Base-by-base conservation (phyloP, 805 yeast species). In the Saturnispora sanitii region DNA sequence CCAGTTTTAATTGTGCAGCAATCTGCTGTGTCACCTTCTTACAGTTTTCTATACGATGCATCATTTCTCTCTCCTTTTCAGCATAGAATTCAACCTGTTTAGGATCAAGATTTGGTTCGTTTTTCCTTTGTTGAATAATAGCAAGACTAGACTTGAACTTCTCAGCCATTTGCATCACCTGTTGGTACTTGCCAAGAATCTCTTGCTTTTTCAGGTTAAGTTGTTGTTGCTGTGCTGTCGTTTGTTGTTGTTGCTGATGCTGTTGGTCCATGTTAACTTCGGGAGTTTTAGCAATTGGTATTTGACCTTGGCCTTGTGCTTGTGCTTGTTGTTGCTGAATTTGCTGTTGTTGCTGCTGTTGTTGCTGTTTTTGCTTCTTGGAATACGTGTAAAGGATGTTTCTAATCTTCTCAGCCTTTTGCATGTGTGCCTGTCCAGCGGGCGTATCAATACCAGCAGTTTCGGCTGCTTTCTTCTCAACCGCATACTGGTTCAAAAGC, bases 371-470 rank as follows among this genome's bases (percentile, higher is more conserved):
- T 31, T 52, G 58, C 40, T 53, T 55, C 41, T 48, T 49, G 32
- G 58, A 49, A 40, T 56, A 61, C 41, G 71, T 73, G 38, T 77
- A 62, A 52, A 81, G 64, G 26, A 80, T 65, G 34, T 72, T 73
- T 54, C 75, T 79, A 47, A 81, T 75, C 41, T 70, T 71, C 33
- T 79, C 77, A 3, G 85, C 86, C 46, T 73, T 75, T 45, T 66
- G 67, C 49, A 74, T 60, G 49, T 79, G 80, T 46, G 75, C 78
- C 49, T 73, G 72, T 16, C 85, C 86, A 43, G 67, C 75, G 0
- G 72, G 76, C 0, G 79, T 69, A 20, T 70, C 73, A 26, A 67
- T 66, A 3, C 85, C 84, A 1, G 79, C 70, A 15, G 70, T 70
- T 49, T 73, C 75, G 1, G 86, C 87, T 49, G 73, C 71, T 18